Evolutionary conservation across 164 flowering plant species (phyloP), one percentile per base, ranked within the genome.

Genomic region (Echeveria elegans): DNA sequence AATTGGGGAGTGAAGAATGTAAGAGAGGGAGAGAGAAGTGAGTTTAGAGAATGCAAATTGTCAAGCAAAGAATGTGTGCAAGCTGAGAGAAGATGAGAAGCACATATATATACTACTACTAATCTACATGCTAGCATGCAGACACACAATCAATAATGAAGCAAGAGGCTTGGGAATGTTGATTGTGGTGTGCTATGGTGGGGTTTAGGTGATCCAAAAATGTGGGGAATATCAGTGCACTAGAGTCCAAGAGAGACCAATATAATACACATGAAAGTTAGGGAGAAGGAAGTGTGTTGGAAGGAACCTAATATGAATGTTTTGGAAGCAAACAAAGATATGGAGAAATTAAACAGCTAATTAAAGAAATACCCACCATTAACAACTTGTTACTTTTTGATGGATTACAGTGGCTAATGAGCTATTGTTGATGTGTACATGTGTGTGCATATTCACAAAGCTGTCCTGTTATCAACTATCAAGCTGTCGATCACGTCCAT

Each of bases 241-340:
- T 26, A 56, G 32, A 56, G 61, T 56, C 61, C 61, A 56, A 56
- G 32, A 56, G 32, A 56, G 61, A 56, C 32, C 61, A 56, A 15
- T 56, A 6, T 56, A n/a, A 56, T 32, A 26, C 3, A 56, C 19
- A 56, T 52, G 21, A 52, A 52, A 52, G 28, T 52, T 52, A 7
- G 56, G 58, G 23, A 52, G 23, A 52, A 23, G 56, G 58, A 52
- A 52, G 28, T 52, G 58, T 52, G 58, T 52, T 23, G 29, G 58
- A 52, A 52, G 58, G 28, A 21, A 52, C 58, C 14, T 52, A 52
- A 21, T n/a, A n/a, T n/a, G n/a, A 29, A 23, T 52, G 28, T 52
- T 52, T 23, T 7, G 58, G 58, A 52, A 52, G 58, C 58, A 52
- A 52, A 28, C 29, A 9, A 52, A 21, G 58, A 21, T 29, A 21